Base-by-base conservation (phyloP, 495 filamentous ascomycete genomes). In the Mycothermus thermophilus region DNA sequence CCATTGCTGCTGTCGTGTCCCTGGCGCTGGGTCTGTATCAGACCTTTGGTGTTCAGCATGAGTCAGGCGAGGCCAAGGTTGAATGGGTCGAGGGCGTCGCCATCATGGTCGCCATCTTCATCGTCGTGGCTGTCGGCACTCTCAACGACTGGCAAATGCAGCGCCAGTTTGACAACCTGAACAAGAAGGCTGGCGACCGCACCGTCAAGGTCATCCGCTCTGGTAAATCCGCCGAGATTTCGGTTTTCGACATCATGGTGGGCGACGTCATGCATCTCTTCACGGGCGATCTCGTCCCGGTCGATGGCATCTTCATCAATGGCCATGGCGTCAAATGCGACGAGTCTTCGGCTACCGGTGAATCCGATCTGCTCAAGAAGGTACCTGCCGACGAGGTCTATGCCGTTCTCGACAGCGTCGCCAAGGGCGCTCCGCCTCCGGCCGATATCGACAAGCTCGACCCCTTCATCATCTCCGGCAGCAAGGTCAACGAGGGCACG, bases 381-480 rank as follows among this genome's bases (percentile, higher is more conserved):
- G 62, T 64, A 12, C 44, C 70, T 0, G 80, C 64, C 10, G 75
- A 88, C 12, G 83, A 88, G 6, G 88, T 93, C 7, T 92, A 72
- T 45, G 62, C 63, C 20, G 76, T 77, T 0, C 80, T 95, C 30
- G 72, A 90, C 43, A 63, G 77, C 13, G 60, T 57, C 6, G 48
- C 51, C 17, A 47, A 50, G 12, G 46, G 48, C 9, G 49, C 32
- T 5, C 30, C 33, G 11, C 26, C 42, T 8, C 66, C 77, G 21
- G 69, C 80, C 29, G 69, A 69, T 40, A 56, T 82, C 12, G 66
- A 71, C 40, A 94, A 94, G 53, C 61, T 88, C 48, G 88, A 96
- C 44, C 86, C 86, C 1, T 94, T 95, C 52, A 92, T 96, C 46
- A 71, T 94, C 26, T 96, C 88, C 6, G 88, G 88, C 29, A 79